A percentile compares a stretch with the other conserved stretches of the same genome.
These are phyloP conservation scores for Rhynchosporium secalis DNA, from an alignment of 2,329 filamentous ascomycete species.

Conservation along the genomic window DNA sequence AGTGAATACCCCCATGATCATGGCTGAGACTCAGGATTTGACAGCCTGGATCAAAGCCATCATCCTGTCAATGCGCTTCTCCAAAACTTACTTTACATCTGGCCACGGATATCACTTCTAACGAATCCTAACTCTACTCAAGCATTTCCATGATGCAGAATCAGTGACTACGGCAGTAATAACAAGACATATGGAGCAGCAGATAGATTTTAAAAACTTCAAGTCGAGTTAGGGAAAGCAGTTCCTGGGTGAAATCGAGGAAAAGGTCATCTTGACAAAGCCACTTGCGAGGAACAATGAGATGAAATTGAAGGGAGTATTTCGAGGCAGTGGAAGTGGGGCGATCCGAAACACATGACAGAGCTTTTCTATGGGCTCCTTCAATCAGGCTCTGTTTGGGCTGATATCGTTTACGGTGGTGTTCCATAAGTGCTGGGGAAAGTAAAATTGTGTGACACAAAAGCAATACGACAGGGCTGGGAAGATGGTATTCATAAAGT, in stretches of 20 bases:
- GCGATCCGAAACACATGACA: conserved; percentile 38
- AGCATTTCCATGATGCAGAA: conserved; percentile 35
- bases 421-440: conserved; percentile 40
- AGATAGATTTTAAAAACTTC: background rate
- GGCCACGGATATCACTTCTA: conserved; percentile 44
- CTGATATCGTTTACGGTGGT: conserved; percentile 42
- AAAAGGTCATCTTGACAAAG: conserved; percentile 18
- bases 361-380: conserved; percentile 39
- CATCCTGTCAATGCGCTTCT: conserved; percentile 35
- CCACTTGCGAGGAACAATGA: conserved; percentile 22
- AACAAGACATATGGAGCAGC: conserved; percentile 13
- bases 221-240: background rate
- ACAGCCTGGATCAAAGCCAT: conserved; percentile 43
- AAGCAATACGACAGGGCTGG: conserved; percentile 38
- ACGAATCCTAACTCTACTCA: conserved; percentile 29
- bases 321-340: conserved; percentile 32
- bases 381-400: conserved; percentile 37
- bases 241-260: conserved; percentile 8
- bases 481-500: conserved; percentile 37
- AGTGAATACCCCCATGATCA: conserved; percentile 42
- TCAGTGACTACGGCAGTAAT: conserved; percentile 30
- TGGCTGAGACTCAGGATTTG: conserved; percentile 38
- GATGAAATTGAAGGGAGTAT: background rate
- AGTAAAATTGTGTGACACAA: conserved; percentile 26
- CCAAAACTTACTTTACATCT: conserved; percentile 45